Conservation (phyloP, 495 filamentous ascomycete genomes). For the Cenococcum geophilum region DNA sequence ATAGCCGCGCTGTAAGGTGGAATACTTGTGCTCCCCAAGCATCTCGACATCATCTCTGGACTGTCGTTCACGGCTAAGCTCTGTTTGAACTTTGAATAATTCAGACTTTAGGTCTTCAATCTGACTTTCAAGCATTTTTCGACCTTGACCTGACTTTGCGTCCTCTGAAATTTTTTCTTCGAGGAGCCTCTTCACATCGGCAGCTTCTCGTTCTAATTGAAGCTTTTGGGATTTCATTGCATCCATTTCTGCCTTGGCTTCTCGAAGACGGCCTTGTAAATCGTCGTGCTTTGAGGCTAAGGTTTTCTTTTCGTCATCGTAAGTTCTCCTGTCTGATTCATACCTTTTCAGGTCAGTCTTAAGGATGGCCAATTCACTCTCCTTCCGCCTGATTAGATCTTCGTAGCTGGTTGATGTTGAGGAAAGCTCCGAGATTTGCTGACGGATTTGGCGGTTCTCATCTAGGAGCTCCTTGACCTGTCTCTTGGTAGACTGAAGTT, state of each 20-base stretch:
- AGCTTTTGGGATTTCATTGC: slow-evolving; percentile 76
- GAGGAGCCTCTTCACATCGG: slow-evolving; percentile 78
- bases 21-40: slow-evolving; percentile 81
- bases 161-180: slow-evolving; percentile 87
- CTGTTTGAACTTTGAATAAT: slow-evolving; percentile 76
- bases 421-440: slow-evolving; percentile 81
- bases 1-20: slow-evolving; percentile 75
- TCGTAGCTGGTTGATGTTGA: slow-evolving; percentile 91
- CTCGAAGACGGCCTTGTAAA: slow-evolving; percentile 67
- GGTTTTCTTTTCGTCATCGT: slow-evolving; percentile 67
- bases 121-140: slow-evolving; percentile 80
- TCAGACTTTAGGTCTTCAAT: slow-evolving; percentile 80
- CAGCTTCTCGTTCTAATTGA: slow-evolving; percentile 79
- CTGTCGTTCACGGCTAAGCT: slow-evolving; percentile 85
- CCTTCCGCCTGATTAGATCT: slow-evolving; percentile 84
- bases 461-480: slow-evolving; percentile 68
- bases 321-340: slow-evolving; percentile 65
- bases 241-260: slow-evolving; percentile 81
- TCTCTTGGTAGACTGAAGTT: slow-evolving; percentile 62
- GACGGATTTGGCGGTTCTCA: slow-evolving; percentile 78
- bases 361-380: slow-evolving; percentile 83
- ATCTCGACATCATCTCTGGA: slow-evolving; percentile 94
- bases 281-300: slow-evolving; percentile 72
- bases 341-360: slow-evolving; percentile 74
- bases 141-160: slow-evolving; percentile 64